These are phyloP conservation scores for Arxiozyma telluris DNA, from an alignment of 1,139 yeast genomes.

Conservation along the genomic window DNA sequence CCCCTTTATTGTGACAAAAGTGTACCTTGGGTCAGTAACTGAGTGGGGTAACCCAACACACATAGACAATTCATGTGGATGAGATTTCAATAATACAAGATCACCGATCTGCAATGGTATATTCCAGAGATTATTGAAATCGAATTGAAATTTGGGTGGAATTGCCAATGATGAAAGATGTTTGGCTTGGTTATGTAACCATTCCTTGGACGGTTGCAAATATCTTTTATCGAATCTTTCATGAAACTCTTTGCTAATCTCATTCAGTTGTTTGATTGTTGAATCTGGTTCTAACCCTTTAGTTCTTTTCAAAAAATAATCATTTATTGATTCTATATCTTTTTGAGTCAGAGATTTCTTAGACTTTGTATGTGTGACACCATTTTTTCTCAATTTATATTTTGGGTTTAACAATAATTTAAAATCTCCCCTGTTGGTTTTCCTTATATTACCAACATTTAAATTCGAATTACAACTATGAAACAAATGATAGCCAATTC, in stretches of 20 bases:
- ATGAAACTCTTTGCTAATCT: constrained; percentile 15
- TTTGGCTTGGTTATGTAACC: constrained; percentile 12
- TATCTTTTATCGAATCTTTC: constrained; percentile 18
- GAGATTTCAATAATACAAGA: constrained; percentile 35
- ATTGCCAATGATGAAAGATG: background rate
- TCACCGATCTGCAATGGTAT: constrained; percentile 35
- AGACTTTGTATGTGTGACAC: background rate
- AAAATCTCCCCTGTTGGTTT: too few relatives aligned
- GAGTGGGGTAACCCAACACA: constrained; percentile 37
- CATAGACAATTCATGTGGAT: constrained; percentile 35
- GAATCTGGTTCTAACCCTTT: constrained; percentile 24
- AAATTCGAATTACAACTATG: background rate
- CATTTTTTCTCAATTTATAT: background rate
- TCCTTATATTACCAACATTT: background rate
- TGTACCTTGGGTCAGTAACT: constrained; percentile 41
- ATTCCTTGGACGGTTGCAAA: constrained; percentile 20
- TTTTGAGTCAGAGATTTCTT: background rate
- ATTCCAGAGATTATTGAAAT: background rate
- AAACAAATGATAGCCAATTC: background rate
- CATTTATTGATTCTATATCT: constrained; percentile 10
- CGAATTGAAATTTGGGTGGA: background rate
- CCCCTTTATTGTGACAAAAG: constrained; percentile 50
- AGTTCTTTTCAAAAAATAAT: constrained; percentile 15
- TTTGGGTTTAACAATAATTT: background rate
- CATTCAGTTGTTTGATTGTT: constrained; percentile 18